Evolutionary conservation across 2,329 filamentous ascomycete species (phyloP), one percentile per base, ranked within the genome.

Genomic region (Epichloe festucae): DNA sequence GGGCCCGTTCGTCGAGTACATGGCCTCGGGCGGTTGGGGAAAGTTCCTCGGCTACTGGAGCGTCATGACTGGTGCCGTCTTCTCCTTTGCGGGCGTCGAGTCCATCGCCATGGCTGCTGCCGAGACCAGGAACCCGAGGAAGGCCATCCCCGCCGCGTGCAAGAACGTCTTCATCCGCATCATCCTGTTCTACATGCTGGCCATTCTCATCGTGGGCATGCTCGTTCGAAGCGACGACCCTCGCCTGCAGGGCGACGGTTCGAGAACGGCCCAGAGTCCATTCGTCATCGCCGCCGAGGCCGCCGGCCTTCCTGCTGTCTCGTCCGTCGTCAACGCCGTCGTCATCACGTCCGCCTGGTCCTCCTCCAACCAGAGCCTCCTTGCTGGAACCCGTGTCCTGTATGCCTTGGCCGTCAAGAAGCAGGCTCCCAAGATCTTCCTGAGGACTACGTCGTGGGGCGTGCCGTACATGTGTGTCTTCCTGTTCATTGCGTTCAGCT

Each of bases 251-350:
- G 70, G 66, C 35, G 73, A 71, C 36, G 70, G 64, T 21, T 73
- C 76, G 3, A 42, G 17, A 11, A 48, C 50, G 8, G 73, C 74
- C 1, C 70, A 76, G 60, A 70, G 65, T 62, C 84, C 82, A 11
- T 87, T 83, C 59, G 85, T 90, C 53, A 86, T 89, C 55, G 86
- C 85, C 17, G 81, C 84, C 39, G 73, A 76, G 11, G 76, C 79
- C 34, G 85, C 85, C 2, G 80, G 82, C 0, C 82, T 89, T 52
- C 73, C 71, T 4, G 82, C 76, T 6, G 76, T 89, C 4, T 82
- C 84, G 0, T 81, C 79, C 5, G 77, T 90, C 51, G 82, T 90
- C 66, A 91, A 91, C 63, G 85, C 84, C 38, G 73, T 89, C 27
- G 82, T 90, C 58, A 74, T 89, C 57, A 86, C 82, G 0, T 83